Evolutionary conservation across 768 basidiomycete species (phyloP), one percentile per base, ranked within the genome.

Genomic region (Tylopilus sp.): DNA sequence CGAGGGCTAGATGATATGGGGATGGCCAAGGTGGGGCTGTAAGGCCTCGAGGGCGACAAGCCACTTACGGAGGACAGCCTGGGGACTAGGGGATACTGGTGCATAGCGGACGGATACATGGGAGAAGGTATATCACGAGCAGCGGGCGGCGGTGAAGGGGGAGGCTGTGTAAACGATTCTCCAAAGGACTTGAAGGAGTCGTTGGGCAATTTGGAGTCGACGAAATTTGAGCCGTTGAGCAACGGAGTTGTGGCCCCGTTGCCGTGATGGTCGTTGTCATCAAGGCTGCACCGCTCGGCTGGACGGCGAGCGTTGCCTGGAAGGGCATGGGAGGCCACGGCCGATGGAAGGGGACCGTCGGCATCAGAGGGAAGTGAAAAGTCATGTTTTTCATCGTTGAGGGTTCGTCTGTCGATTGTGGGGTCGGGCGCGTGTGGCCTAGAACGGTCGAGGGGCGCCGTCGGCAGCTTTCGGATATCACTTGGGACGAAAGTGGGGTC

Each of bases 1-100:
- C 87, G 82, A 49, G 81, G 79, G 48, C 75, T 84, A 0, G 84
- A 75, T 2, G 88, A 81, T 42, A 89, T 75, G 35, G 86, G 82
- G 20, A 75, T 71, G 9, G 69, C 64, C 42, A 64, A 44, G n/a
- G 67, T 49, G 21, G 68, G 68, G 46, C 60, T 66, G 64, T 84
- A 85, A 15, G 77, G 73, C 48, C 81, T 81, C 13, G 80, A 78
- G 12, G 80, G 76, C 20, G 81, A 78, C 40, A 85, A 68, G 26
- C 81, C 80, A 63, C 82, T 80, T 47, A 77, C 74, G 20, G 81
- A 76, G 18, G 77, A 67, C 30, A 69, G 45, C 46, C 62, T 69
- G 58, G 75, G 61, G 41, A 67, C 63, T 22, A 66, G 58, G 28
- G 75, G 74, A 55, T 77, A 61, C 11, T 77, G 66, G 5, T 81